Percentiles rank a stretch among this genome's conserved stretches.
phyloP scores from a whole-genome alignment of 2,329 filamentous ascomycete genomes.

The Rachicladosporium sp. region DNA sequence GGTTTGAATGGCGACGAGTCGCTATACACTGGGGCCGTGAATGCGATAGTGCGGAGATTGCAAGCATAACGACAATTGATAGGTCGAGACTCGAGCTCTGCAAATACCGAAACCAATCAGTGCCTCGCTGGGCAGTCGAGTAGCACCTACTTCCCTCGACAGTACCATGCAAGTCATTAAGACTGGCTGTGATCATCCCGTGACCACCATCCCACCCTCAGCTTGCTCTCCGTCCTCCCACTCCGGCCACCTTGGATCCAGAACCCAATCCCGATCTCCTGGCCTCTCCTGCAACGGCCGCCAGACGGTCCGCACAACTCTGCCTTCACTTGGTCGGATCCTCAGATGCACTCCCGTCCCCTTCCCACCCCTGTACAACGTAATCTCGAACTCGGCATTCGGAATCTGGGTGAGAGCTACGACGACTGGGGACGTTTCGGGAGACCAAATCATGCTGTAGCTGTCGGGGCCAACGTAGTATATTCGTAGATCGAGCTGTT shows the following conservation, averaged over 20 bases:
- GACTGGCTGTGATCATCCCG: too few relatives aligned
- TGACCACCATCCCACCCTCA: not conserved
- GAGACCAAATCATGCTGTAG: slow-evolving; percentile 28
- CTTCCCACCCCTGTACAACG: slow-evolving; percentile 20
- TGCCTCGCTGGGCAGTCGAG: too few relatives aligned
- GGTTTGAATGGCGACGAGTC: too few relatives aligned
- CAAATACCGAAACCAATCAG: too few relatives aligned
- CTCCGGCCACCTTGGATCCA: slow-evolving; percentile 20
- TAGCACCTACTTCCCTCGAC: too few relatives aligned
- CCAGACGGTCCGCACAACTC: slow-evolving; percentile 21
- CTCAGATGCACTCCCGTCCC: slow-evolving; percentile 23
- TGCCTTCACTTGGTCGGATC: slow-evolving; percentile 7
- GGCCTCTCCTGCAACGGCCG: slow-evolving; percentile 16
- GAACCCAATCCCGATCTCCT: slow-evolving; percentile 15
- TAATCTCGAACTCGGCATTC: slow-evolving; percentile 25
- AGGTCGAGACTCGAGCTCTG: too few relatives aligned
- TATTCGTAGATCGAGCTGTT: slow-evolving; percentile 27
- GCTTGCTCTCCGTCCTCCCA: slow-evolving; percentile 10
- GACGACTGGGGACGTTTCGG: slow-evolving; percentile 25
- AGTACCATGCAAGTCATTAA: too few relatives aligned
- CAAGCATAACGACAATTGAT: too few relatives aligned
- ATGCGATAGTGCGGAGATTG: too few relatives aligned
- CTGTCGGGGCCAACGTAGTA: slow-evolving; percentile 28
- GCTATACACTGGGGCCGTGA: too few relatives aligned
- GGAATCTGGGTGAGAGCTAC: slow-evolving; percentile 26